Percentiles rank a stretch among this genome's conserved stretches.
Evolutionary conservation across 1,284 basidiomycete genomes (phyloP).

Genomic region (Phellinidium pouzarii): DNA sequence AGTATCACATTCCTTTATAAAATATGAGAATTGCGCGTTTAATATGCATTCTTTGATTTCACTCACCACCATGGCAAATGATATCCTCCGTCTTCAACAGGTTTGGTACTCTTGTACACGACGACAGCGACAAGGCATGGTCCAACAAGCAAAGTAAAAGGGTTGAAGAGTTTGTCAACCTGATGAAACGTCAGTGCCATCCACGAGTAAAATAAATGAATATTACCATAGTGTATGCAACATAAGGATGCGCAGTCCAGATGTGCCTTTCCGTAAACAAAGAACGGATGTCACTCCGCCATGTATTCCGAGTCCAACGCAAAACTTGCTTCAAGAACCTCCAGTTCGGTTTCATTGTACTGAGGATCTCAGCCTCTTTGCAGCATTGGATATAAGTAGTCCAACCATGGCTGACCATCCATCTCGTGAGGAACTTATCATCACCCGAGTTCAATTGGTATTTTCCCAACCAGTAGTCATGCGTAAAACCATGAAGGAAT

Average conservation of each 20-base stretch:
- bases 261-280: conserved; percentile 84
- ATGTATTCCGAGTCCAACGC: conserved; percentile 89
- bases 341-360: conserved; percentile 96
- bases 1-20: conserved; percentile 62
- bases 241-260: conserved; percentile 86
- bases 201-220: conserved; percentile 8
- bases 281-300: conserved; percentile 82
- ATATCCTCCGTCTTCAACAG: conserved; percentile 68
- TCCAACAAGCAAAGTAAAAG: conserved; percentile 79
- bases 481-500: conserved; percentile 86
- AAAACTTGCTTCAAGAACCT: conserved; percentile 89
- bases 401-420: conserved; percentile 95
- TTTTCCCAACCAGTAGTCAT: conserved; percentile 88
- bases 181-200: conserved; percentile 24
- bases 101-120: conserved; percentile 71
- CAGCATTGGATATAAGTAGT: conserved; percentile 89
- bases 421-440: conserved; percentile 92
- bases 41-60: conserved; percentile 10
- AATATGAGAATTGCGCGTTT: conserved; percentile 12
- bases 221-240: conserved; percentile 82
- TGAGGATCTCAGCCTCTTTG: conserved; percentile 82
- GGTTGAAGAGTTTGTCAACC: conserved; percentile 90
- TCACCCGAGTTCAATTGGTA: conserved; percentile 91
- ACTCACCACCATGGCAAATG: conserved; percentile 85
- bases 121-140: conserved; percentile 72